These are phyloP conservation scores for Cladosporium velox DNA, from an alignment of 2,329 filamentous ascomycete species.

Conservation along the genomic window DNA sequence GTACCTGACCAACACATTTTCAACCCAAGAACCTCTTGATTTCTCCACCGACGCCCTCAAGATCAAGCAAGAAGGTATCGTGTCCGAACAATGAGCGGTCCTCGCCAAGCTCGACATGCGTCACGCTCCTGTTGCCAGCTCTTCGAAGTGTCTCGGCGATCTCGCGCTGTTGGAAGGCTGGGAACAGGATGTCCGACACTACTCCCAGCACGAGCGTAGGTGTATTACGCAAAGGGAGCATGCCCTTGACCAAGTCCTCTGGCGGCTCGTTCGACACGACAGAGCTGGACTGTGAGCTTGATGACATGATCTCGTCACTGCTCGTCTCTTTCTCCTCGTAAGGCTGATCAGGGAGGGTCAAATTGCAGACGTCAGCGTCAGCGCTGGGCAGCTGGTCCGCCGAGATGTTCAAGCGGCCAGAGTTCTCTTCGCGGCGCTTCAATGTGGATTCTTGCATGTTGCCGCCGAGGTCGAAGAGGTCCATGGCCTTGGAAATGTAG, in stretches of 20 bases:
- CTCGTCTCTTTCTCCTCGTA: conserved; percentile 80
- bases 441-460: conserved; percentile 67
- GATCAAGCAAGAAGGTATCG: conserved; percentile 90
- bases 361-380: conserved; percentile 63
- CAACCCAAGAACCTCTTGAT: conserved; percentile 77
- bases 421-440: conserved; percentile 62
- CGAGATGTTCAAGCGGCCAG: conserved; percentile 53
- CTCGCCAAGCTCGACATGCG: conserved; percentile 88
- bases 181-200: conserved; percentile 93
- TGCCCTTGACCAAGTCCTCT: conserved; percentile 74
- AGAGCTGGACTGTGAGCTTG: conserved; percentile 30
- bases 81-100: conserved; percentile 94
- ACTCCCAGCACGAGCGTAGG: conserved; percentile 90
- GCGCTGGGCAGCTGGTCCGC: conserved; percentile 26
- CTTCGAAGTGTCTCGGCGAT: conserved; percentile 79
- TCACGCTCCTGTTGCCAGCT: conserved; percentile 77
- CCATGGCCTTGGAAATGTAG: conserved; percentile 98
- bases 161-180: conserved; percentile 96
- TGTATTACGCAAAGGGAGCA: conserved; percentile 70
- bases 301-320: conserved; percentile 41
- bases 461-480: conserved; percentile 86
- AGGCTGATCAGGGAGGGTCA: conserved; percentile 78
- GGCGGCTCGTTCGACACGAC: conserved; percentile 60
- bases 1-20: conserved; percentile 7
- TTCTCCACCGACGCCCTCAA: conserved; percentile 87